phyloP scores from a whole-genome alignment of 2,329 filamentous ascomycete genomes.

The Microthyrium microscopicum region DNA sequence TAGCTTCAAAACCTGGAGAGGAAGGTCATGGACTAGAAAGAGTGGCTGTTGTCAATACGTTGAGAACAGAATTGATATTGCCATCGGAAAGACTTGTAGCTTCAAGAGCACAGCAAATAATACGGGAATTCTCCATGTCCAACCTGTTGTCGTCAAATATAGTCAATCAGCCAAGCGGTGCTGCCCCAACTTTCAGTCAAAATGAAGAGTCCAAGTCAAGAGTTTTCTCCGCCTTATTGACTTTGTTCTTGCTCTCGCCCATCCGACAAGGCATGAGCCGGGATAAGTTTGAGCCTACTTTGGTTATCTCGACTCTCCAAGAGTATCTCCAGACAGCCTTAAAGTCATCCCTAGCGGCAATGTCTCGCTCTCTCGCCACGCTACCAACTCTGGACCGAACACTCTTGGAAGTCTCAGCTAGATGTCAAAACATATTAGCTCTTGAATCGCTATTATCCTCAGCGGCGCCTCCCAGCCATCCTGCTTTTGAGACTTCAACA shows the following conservation, averaged over 20 bases:
- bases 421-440: constrained; percentile 84
- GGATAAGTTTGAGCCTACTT: constrained; percentile 42
- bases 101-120: constrained; percentile 56
- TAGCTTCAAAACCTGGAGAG: constrained; percentile 48
- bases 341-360: constrained; percentile 57
- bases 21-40: constrained; percentile 63
- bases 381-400: constrained; percentile 70
- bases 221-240: constrained; percentile 55
- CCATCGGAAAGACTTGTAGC: constrained; percentile 62
- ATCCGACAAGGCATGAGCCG: constrained; percentile 32
- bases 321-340: constrained; percentile 67
- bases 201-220: constrained; percentile 59
- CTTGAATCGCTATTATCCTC: constrained; percentile 60
- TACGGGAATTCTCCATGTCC: constrained; percentile 70
- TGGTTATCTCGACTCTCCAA: constrained; percentile 63
- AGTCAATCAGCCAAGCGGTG: constrained; percentile 9
- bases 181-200: constrained; percentile 33
- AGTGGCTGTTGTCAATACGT: constrained; percentile 52
- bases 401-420: constrained; percentile 61
- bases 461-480: constrained; percentile 52
- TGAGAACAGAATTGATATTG: constrained; percentile 51
- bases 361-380: constrained; percentile 61
- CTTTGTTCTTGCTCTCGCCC: constrained; percentile 71
- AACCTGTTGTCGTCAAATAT: constrained; percentile 27
- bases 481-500: constrained; percentile 31